These are phyloP conservation scores for Lepiota brunneoincarnata DNA, from an alignment of 768 basidiomycete species.

Conservation along the genomic window DNA sequence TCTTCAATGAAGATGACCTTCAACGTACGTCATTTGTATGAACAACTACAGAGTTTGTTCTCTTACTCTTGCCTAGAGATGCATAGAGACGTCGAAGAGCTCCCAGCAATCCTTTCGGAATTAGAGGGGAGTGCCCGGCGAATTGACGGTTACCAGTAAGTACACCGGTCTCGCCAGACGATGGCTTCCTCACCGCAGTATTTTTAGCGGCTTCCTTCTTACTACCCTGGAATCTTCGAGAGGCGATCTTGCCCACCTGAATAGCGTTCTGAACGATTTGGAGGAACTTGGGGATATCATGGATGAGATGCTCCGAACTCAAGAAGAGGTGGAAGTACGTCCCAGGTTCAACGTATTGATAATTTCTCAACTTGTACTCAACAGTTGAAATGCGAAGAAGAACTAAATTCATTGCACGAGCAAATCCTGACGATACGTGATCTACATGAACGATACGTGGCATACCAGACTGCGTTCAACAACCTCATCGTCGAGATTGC, in stretches of 20 bases:
- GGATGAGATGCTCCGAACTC: conserved; percentile 69
- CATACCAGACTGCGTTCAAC: conserved; percentile 71
- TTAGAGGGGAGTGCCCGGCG: conserved; percentile 55
- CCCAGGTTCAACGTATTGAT: not conserved
- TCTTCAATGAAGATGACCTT: conserved; percentile 66
- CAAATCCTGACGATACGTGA: conserved; percentile 62
- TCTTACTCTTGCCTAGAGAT: conserved; percentile 48
- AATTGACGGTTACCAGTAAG: conserved; percentile 60
- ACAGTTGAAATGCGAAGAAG: conserved; percentile 51
- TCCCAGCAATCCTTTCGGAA: conserved; percentile 72
- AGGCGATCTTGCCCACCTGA: conserved; percentile 48
- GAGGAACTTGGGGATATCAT: conserved; percentile 81
- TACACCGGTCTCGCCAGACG: conserved; percentile 2
- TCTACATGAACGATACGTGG: conserved; percentile 62
- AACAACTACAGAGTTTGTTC: not conserved
- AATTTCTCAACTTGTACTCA: not conserved
- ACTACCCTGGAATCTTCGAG: conserved; percentile 40
- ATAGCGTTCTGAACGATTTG: conserved; percentile 55
- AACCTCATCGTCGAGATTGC: conserved; percentile 74
- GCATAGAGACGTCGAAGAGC: conserved; percentile 77
- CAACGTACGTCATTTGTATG: conserved; percentile 40
- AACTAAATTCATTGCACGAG: conserved; percentile 53
- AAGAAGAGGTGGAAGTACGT: conserved; percentile 66
- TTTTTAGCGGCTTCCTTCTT: conserved; percentile 47
- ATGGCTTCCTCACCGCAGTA: not conserved